A percentile compares a stretch with the other conserved stretches of the same genome.
These are phyloP conservation scores for Sarocladium kiliense DNA, from an alignment of 2,329 filamentous ascomycete species.

Conservation along the genomic window DNA sequence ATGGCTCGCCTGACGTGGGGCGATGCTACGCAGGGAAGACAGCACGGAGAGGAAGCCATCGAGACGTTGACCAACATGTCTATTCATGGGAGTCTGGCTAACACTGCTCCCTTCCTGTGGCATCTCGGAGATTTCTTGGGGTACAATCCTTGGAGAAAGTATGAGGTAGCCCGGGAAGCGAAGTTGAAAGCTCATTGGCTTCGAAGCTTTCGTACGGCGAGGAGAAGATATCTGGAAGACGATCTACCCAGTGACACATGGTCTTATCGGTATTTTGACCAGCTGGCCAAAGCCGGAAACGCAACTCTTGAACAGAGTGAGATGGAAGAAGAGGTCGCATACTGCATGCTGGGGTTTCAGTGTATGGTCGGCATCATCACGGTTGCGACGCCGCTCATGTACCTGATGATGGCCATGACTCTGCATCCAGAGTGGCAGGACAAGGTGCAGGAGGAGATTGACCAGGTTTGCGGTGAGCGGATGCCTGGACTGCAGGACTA, in stretches of 20 bases:
- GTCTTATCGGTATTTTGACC: conserved; percentile 42
- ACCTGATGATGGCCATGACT: conserved; percentile 25
- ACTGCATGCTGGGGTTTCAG: conserved; percentile 47
- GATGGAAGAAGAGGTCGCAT: conserved; percentile 40
- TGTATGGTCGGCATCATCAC: conserved; percentile 45
- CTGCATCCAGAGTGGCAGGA: conserved; percentile 39
- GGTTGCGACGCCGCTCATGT: background rate
- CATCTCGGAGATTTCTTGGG: conserved; percentile 31
- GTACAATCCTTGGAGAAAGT: conserved; percentile 43
- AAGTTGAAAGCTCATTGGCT: conserved; percentile 42
- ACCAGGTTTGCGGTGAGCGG: conserved; percentile 47
- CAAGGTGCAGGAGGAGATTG: conserved; percentile 52
- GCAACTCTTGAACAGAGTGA: conserved; percentile 31
- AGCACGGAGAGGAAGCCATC: conserved; percentile 41
- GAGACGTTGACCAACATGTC: conserved; percentile 45
- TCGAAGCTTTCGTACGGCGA: conserved; percentile 33
- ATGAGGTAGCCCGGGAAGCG: conserved; percentile 37
- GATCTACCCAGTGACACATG: conserved; percentile 40
- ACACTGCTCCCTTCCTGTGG: conserved; percentile 45
- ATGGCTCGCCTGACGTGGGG: conserved; percentile 47
- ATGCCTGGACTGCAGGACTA: conserved; percentile 47
- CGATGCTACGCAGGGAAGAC: conserved; percentile 39
- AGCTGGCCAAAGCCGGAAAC: conserved; percentile 35
- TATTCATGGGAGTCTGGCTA: conserved; percentile 45
- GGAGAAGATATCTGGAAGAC: conserved; percentile 32